Base-by-base conservation (phyloP, 108 stramenopile species). In the Cyclostephanos invisitatus region DNA sequence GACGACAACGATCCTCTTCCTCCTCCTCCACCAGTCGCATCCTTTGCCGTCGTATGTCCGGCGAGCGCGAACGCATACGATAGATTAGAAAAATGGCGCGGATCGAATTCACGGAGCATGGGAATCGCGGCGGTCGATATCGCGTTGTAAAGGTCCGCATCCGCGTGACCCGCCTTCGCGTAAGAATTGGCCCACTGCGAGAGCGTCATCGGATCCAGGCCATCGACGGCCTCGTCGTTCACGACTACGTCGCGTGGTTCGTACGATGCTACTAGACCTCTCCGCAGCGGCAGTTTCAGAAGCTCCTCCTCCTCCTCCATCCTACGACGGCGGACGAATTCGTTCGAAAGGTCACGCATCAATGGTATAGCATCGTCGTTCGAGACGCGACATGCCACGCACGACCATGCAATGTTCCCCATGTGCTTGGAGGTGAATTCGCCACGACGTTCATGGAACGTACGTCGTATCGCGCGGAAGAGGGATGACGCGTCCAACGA, bases 351-450 rank as follows among this genome's bases (percentile, higher is more conserved):
- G 7, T 25, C 73, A 51, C 64, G 25, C 36, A 74, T 65, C 18
- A 40, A 28, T 8, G 77, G 64, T 22, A 50, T 53, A 15, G 20
- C 53, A 7, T 48, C 27, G 22, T 25, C 25, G 46, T 29, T 35
- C 7, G 1, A 14, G 2, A 54, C 58, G 12, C 57, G 38, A 36
- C 80, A 80, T 7, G 73, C 74, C 68, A 73, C 65, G 32, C 68
- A 68, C 15, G 80, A 69, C 80, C 80, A 80, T 0, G 73, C 68
- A 28, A 80, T 36, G 55, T 73, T 80, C 21, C 64, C 40, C 35
- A 80, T 27, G 44, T 69, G 59, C 15, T 74, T 72, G 0, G 66
- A 64, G 20, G 72, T 40, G 63, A 74, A 80, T 5, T 64, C 57
- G 12, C 11, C 29, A 0, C 21, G 58, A 12, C 47, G 47, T 2